Evolutionary conservation across 495 filamentous ascomycete species (phyloP), one percentile per base, ranked within the genome.

Genomic region (Podospora comata): DNA sequence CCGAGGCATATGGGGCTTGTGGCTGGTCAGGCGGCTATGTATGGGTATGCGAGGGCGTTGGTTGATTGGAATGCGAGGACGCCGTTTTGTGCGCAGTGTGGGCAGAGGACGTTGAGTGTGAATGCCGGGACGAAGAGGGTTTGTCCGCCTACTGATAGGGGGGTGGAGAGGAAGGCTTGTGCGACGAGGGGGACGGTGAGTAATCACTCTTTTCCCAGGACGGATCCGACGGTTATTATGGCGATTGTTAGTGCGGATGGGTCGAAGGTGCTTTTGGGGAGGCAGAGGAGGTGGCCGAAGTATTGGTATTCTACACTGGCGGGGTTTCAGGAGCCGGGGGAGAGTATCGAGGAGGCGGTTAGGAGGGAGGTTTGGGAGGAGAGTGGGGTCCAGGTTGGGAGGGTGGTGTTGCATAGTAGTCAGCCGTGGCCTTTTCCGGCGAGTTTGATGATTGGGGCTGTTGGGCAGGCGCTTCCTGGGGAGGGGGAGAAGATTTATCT

Each of bases 281-380:
- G 95, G 3, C 87, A 91, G 72, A 91, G 90, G 74, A 84, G 91
- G 28, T 98, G 89, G 86, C 95, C 95, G 1, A 83, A 86, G 3
- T 80, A 88, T 71, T 97, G 91, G 91, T 98, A 93, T 81, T 88
- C 84, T 65, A 96, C 94, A 1, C 87, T 99, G 2, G 95, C 95
- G 0, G 96, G 95, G 0, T 99, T 99, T 79, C 89, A 94, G 67
- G 95, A 99, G 78, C 95, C 95, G 6, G 96, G 91, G 1, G 95
- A 99, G 83, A 91, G 87, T 11, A 89, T 98, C 66, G 96, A 98
- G 75, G 96, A 97, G 78, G 93, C 95, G 5, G 94, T 98, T 1
- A 88, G 96, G 0, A 85, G 95, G 62, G 96, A 99, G 79, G 93
- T 97, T 1, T 98, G 93, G 92, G 95, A 99, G 75, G 95, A 99